Evolutionary conservation across 768 basidiomycete species (phyloP), one percentile per base, ranked within the genome.

Genomic region (Calocera viscosa): DNA sequence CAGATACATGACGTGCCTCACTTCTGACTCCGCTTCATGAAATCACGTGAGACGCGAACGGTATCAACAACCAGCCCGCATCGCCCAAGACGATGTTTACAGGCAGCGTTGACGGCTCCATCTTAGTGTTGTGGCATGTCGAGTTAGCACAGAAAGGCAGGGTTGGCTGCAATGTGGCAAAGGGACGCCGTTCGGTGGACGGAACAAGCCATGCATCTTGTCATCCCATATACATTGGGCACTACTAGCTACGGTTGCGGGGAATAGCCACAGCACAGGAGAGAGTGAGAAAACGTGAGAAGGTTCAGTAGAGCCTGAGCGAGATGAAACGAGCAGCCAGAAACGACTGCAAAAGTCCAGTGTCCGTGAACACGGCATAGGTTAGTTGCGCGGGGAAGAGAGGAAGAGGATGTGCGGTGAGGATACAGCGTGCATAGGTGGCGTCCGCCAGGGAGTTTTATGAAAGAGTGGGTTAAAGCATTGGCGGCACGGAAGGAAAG

Each of bases 1-100:
- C 53, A 26, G 30, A 60, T 60, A 60, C 53, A 60, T 60, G 53
- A 32, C 53, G 53, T 60, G 53, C 53, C 53, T 60, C 43, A 47
- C 24, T 60, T 60, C 53, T 60, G 53, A 32, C 53, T 60, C 53
- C 53, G 53, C 30, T 60, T 60, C 53, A 60, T 60, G 53, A 60
- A 60, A 32, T 60, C 53, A 60, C 53, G 30, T 60, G 53, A 60
- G 26, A 60, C 53, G 53, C 53, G 53, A 26, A 11, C 26, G 26
- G 10, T 26, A 60, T 7, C 22, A 26, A 60, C 53, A 60, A 30
- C 53, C 14, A 47, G 43, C n/a, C n/a, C n/a, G n/a, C 16, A 38
- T 14, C 35, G 14, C 35, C 35, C 19, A 7, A 19, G 8, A 47
- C 7, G 43, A 7, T 19, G 43, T 19, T 19, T 47, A 47, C 24